Conservation (phyloP, 169 alveolate genomes). For the Theileria annulata region DNA sequence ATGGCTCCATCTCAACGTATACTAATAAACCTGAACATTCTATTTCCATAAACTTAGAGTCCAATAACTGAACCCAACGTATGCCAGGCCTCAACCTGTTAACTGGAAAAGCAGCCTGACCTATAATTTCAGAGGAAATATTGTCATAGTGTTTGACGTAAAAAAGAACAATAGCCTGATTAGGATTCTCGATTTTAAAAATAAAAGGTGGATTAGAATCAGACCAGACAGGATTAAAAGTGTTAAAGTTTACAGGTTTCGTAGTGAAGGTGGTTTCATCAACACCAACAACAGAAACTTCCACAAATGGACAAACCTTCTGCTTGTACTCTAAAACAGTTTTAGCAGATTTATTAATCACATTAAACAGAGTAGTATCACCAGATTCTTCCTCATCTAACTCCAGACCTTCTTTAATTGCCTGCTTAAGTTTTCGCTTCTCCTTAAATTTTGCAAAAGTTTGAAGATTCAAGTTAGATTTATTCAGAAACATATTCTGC, state of each 20-base stretch:
- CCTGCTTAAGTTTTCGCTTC: conserved; percentile 16
- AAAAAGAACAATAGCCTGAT: conserved; percentile 45
- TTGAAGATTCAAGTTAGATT: conserved; percentile 3
- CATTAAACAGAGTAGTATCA: neutral
- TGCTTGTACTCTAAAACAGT: conserved; percentile 8
- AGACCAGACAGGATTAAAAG: conserved; percentile 66
- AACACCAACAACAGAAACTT: conserved; percentile 47
- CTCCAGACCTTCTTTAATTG: conserved; percentile 25
- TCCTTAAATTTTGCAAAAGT: neutral
- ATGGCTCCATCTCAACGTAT: conserved; percentile 56
- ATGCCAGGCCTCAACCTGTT: conserved; percentile 75
- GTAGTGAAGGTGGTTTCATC: conserved; percentile 39
- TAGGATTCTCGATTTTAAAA: conserved; percentile 40
- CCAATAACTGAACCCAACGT: conserved; percentile 83
- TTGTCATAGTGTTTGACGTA: conserved; percentile 57
- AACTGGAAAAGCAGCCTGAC: conserved; percentile 67
- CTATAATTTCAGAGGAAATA: conserved; percentile 44
- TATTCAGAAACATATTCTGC: conserved; percentile 23
- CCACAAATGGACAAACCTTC: conserved; percentile 59
- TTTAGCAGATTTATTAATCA: conserved; percentile 32
- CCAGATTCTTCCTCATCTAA: conserved; percentile 19
- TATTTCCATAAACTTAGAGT: conserved; percentile 72
- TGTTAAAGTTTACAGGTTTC: conserved; percentile 47
- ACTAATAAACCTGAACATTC: conserved; percentile 78
- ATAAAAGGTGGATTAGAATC: conserved; percentile 58